Conservation (phyloP, 83 land plant species). For the Larix sibirica region DNA sequence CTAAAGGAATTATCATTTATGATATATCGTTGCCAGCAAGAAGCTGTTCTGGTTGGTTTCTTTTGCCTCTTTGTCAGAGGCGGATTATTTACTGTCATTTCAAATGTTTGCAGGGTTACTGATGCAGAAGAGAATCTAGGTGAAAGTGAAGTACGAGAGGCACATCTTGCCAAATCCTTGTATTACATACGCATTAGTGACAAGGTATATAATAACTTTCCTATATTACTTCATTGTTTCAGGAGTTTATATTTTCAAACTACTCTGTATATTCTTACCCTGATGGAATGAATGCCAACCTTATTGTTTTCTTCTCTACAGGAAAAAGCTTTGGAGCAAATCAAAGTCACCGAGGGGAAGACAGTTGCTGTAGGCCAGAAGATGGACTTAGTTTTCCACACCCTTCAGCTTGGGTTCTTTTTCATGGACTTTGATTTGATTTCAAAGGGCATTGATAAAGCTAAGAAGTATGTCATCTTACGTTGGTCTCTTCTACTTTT, state of each 20-base stretch:
- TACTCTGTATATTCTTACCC: neutral
- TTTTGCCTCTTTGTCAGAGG: neutral
- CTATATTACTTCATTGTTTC: neutral
- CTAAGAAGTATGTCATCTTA: conserved; percentile 65
- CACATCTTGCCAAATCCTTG: conserved; percentile 87
- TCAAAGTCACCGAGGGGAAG: conserved; percentile 85
- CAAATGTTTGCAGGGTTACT: conserved; percentile 47
- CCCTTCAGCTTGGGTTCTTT: conserved; percentile 86
- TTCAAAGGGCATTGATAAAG: conserved; percentile 90
- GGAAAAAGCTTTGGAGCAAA: conserved; percentile 92
- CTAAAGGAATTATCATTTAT: neutral
- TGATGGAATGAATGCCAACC: neutral
- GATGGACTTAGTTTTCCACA: conserved; percentile 97
- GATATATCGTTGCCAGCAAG: neutral
- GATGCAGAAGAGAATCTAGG: conserved; percentile 98
- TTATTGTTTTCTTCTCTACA: conserved; percentile 16
- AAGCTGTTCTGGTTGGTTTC: neutral
- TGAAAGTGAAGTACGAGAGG: conserved; percentile 98
- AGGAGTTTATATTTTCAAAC: neutral
- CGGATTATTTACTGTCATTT: neutral
- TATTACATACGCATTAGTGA: conserved; percentile 82
- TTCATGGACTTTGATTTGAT: conserved; percentile 92
- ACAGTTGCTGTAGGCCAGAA: conserved; percentile 99
- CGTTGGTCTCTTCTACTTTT: neutral
- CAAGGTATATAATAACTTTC: conserved; percentile 41